These are phyloP conservation scores for Globisporangium emineosum DNA, from an alignment of 352 stramenopile species.

Conservation along the genomic window DNA sequence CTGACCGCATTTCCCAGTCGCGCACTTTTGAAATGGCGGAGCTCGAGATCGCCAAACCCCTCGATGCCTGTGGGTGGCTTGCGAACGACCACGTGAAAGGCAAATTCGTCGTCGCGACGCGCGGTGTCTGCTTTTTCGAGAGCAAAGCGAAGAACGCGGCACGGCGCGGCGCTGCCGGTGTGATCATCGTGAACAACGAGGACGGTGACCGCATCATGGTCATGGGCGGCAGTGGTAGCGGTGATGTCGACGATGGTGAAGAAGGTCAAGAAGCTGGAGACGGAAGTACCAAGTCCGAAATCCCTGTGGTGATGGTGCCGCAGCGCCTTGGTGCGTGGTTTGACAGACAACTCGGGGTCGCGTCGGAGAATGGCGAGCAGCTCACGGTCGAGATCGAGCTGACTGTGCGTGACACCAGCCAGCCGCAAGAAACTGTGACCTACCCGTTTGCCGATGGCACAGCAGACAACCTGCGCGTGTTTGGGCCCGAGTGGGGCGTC, in stretches of 20 bases:
- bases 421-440: constrained; percentile 10
- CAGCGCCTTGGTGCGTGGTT: constrained; percentile 64
- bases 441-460: constrained; percentile 41
- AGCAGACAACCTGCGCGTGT: constrained; percentile 40
- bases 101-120: constrained; percentile 48
- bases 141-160: constrained; percentile 58
- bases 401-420: constrained; percentile 24
- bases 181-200: constrained; percentile 69
- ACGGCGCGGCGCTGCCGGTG: constrained; percentile 37
- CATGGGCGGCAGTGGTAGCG: constrained; percentile 50
- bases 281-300: constrained; percentile 11
- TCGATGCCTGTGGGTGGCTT: constrained; percentile 49
- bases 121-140: constrained; percentile 74
- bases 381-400: constrained; percentile 40
- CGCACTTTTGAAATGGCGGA: constrained; percentile 20
- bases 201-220: constrained; percentile 69
- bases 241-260: constrained; percentile 14
- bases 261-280: not conserved
- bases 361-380: constrained; percentile 5
- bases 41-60: constrained; percentile 49
- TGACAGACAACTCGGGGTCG: constrained; percentile 14
- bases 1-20: constrained; percentile 28
- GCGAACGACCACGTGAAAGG: constrained; percentile 34
- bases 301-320: constrained; percentile 68
- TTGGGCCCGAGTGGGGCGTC: constrained; percentile 56